A percentile compares a stretch with the other conserved stretches of the same genome.
phyloP scores from a whole-genome alignment of 129 eudicot genomes.

The Chrysanthemum seticuspe region DNA sequence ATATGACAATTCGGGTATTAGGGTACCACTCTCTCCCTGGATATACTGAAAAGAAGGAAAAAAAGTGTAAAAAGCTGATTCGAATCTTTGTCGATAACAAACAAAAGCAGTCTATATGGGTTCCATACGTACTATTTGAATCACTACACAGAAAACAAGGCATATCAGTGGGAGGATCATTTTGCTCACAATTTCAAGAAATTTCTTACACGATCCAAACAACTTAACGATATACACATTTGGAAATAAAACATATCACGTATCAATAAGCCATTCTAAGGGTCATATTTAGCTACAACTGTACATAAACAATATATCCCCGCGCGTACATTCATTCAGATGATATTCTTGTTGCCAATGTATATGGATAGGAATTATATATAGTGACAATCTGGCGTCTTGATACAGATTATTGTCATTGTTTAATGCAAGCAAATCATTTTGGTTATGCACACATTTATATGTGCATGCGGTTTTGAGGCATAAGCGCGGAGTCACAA shows the following conservation, averaged over 20 bases:
- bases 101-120: constrained; percentile 28
- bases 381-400: no score
- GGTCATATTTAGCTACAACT: background rate
- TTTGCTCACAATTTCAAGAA: constrained; percentile 22
- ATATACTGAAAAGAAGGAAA: constrained; percentile 14
- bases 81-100: constrained; percentile 36
- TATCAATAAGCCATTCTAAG: background rate
- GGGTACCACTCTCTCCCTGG: background rate
- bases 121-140: constrained; percentile 32
- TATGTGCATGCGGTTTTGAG: no score
- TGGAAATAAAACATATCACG: background rate
- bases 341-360: background rate
- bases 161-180: constrained; percentile 2
- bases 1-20: no score
- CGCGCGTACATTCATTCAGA: background rate
- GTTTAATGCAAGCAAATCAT: no score
- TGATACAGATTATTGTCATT: no score
- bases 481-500: no score
- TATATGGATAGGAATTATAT: no score
- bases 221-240: background rate
- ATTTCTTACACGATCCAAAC: constrained; percentile 28
- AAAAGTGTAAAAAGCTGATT: constrained; percentile 29
- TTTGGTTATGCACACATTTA: no score
- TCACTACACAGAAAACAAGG: constrained; percentile 30
- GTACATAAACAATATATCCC: background rate